Base-by-base conservation (phyloP, 768 basidiomycete genomes). In the Lentinus brumalis region DNA sequence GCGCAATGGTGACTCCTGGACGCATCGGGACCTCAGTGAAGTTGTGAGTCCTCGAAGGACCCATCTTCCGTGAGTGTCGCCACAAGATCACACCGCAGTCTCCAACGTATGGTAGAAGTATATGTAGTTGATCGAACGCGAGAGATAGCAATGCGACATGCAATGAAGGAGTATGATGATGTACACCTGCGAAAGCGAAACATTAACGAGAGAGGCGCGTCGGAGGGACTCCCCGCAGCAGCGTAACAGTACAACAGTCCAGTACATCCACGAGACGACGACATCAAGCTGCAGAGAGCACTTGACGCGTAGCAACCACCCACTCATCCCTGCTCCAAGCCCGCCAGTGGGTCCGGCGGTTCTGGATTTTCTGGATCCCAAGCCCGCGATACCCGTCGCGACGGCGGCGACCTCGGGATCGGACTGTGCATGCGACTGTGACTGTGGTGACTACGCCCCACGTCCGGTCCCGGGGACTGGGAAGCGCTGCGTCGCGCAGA, bases 321-420 rank as follows among this genome's bases (percentile, higher is more conserved):
- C 3, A 45, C 16, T 16, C 44, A 45, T n/a, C 21, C 16, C 7
- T n/a, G n/a, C 44, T 45, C 16, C 16, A 45, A 26, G n/a, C 1
- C 21, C 15, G n/a, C 9, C 9, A 9, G n/a, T 26, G 55, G 55
- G 35, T 61, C 60, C 38, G 51, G 61, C 11, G 61, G 61, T 39
- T 57, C 56, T n/a, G 45, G 56, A 29, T 61, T 46, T 50, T 57
- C 56, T 26, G 51, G 60, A 26, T 61, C 54, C 54, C 60, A 52
- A 11, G 6, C 32, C 2, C 26, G 51, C 18, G 50, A 12, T 8
- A 14, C 26, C 3, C n/a, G 50, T 52, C 15, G 50, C 35, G 50
- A 32, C 32, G 9, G 38, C n/a, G 32, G 31, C 12, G 50, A 39
- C 32, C 6, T 6, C 10, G 50, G 50, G 32, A 16, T 29, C 21